Evolutionary conservation across 148 eudicot species (phyloP), one percentile per base, ranked within the genome.

Genomic region (Amaranthus cruentus): DNA sequence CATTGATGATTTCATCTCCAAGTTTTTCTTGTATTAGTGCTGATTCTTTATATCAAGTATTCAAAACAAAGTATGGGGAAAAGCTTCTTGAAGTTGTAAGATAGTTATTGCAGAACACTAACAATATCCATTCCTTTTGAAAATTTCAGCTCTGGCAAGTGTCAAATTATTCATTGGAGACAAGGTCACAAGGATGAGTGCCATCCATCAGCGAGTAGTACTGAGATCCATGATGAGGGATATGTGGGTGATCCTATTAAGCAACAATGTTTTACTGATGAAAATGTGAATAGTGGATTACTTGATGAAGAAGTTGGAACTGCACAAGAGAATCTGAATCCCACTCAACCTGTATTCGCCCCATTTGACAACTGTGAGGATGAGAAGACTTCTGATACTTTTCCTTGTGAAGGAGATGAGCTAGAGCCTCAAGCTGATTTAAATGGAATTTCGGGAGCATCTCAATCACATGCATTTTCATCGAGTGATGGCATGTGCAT

Each of bases 151-250:
- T 90, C 98, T 68, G 90, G 94, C 72, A 90, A 90, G 84, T 93
- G 98, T 79, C 98, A 93, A 84, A 87, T 90, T 50, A 47, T 86
- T 69, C 96, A 93, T 58, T 93, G 98, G 98, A 89, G 98, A 77
- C 88, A 83, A 83, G 96, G 94, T 66, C 98, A 93, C 83, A 90
- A 86, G 84, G 84, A 86, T 62, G 90, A 90, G 54, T 92, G 98
- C 69, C 85, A 54, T 58, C 91, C 88, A 47, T 75, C 84, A 44
- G 64, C 71, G 10, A 63, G 56, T 50, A 48, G 55, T 74, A 59
- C 70, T 58, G 81, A 74, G 44, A 66, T 9, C 71, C 81, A 81
- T 52, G 86, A 63, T 21, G 86, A 74, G 55, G 79, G 68, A 65
- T 79, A 77, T 76, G 61, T 46, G 70, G 77, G 53, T 21, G 77